These are phyloP conservation scores for Ogataea wickerhamii DNA, from an alignment of 805 yeast species.

Conservation along the genomic window DNA sequence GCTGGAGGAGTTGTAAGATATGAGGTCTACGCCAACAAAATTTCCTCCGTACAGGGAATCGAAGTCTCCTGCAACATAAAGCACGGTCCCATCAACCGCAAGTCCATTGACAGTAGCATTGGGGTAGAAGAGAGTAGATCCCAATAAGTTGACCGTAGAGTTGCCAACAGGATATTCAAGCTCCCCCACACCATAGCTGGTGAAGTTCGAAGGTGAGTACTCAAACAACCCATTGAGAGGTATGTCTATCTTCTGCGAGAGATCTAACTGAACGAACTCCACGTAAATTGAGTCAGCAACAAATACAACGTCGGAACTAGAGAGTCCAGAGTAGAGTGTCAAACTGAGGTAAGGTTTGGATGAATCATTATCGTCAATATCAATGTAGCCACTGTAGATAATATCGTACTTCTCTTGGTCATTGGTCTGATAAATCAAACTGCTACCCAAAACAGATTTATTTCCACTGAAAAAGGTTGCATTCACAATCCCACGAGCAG, in stretches of 20 bases:
- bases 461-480: slow-evolving; percentile 59
- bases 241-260: slow-evolving; percentile 29
- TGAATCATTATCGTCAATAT: slow-evolving; percentile 37
- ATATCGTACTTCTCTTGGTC: slow-evolving; percentile 75
- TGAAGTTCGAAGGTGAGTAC: slow-evolving; percentile 68
- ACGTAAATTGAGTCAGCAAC: slow-evolving; percentile 71
- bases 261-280: slow-evolving; percentile 45
- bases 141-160: slow-evolving; percentile 42
- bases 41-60: slow-evolving; percentile 35
- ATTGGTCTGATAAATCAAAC: slow-evolving; percentile 74
- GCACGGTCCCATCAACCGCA: slow-evolving; percentile 29
- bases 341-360: slow-evolving; percentile 38
- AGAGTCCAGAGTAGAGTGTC: slow-evolving; percentile 31
- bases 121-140: slow-evolving; percentile 34
- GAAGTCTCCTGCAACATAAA: slow-evolving; percentile 51
- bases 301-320: slow-evolving; percentile 41
- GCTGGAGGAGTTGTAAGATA: slow-evolving; percentile 14
- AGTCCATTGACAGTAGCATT: slow-evolving; percentile 39
- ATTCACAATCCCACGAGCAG: slow-evolving; percentile 68
- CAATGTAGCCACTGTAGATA: slow-evolving; percentile 66
- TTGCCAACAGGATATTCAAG: slow-evolving; percentile 39
- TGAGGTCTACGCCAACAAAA: slow-evolving; percentile 33
- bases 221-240: slow-evolving; percentile 78
- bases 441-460: slow-evolving; percentile 39
- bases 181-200: slow-evolving; percentile 24